Evolutionary conservation across 352 stramenopile species (phyloP).

Genomic region (Globisporangium nunn): DNA sequence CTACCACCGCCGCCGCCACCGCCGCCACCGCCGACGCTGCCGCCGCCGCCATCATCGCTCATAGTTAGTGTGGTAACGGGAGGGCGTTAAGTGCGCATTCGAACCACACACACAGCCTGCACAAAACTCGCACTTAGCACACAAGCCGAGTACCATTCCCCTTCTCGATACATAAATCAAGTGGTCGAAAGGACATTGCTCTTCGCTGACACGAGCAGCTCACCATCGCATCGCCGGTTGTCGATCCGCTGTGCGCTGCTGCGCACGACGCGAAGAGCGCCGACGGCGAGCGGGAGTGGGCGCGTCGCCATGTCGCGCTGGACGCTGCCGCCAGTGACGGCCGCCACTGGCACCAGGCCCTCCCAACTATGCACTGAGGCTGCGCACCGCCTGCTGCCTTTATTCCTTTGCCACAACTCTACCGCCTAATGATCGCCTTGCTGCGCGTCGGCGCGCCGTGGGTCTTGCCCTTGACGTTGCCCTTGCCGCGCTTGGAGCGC

Average conservation of each 20-base stretch:
- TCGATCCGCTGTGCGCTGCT: too few relatives aligned
- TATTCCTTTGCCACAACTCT: slow-evolving; percentile 1
- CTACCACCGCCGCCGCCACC: background rate
- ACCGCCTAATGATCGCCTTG: slow-evolving; percentile 74
- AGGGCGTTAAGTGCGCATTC: too few relatives aligned
- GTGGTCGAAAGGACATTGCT: too few relatives aligned
- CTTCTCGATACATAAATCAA: too few relatives aligned
- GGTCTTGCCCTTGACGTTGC: slow-evolving; percentile 55
- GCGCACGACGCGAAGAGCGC: slow-evolving; percentile 4
- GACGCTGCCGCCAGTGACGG: background rate
- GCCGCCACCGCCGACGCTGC: background rate
- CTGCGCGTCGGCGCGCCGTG: slow-evolving; percentile 75
- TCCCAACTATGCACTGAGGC: too few relatives aligned
- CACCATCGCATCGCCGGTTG: too few relatives aligned
- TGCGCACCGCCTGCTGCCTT: background rate
- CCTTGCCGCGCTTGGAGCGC: slow-evolving; percentile 23
- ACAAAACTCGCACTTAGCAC: too few relatives aligned
- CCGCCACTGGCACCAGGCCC: too few relatives aligned
- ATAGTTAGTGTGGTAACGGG: slow-evolving; percentile 1
- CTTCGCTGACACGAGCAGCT: too few relatives aligned
- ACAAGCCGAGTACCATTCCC: too few relatives aligned
- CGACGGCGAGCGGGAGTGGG: slow-evolving; percentile 49
- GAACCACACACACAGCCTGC: too few relatives aligned
- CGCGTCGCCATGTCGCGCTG: slow-evolving; percentile 16
- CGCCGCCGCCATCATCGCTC: slow-evolving; percentile 13